phyloP scores from a whole-genome alignment of 2,329 filamentous ascomycete species.

The Fusarium miscanthi region DNA sequence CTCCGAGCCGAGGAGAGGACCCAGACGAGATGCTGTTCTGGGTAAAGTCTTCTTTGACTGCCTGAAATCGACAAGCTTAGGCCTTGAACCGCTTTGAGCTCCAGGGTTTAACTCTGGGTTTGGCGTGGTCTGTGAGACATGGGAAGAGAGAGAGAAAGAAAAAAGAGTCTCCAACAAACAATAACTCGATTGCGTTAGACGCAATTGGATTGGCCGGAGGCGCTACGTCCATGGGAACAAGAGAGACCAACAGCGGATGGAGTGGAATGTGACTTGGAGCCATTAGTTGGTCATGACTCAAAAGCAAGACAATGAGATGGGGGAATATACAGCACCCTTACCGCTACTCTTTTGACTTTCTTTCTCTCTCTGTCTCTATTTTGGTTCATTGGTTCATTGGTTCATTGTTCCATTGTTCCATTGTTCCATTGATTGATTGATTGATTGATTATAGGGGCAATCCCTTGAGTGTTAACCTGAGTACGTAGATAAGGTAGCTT shows the following conservation, averaged over 20 bases:
- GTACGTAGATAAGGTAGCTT: background rate
- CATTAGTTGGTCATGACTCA: slow-evolving; percentile 40
- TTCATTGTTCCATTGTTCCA: background rate
- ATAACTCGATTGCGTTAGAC: slow-evolving; percentile 22
- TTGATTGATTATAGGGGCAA: background rate
- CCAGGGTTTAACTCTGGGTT: slow-evolving; percentile 32
- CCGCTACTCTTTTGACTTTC: slow-evolving; percentile 2
- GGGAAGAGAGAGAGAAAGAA: background rate
- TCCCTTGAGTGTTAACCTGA: background rate
- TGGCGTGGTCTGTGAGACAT: slow-evolving; percentile 37
- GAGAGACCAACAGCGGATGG: slow-evolving; percentile 32
- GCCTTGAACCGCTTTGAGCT: slow-evolving; percentile 23
- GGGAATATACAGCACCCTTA: slow-evolving; percentile 8
- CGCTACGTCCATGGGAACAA: slow-evolving; percentile 28
- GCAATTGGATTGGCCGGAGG: slow-evolving; percentile 40
- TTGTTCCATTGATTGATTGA: background rate
- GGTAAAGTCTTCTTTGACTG: slow-evolving; percentile 39
- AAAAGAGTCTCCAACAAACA: background rate
- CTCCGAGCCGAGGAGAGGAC: background rate
- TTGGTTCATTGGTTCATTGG: background rate
- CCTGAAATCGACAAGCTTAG: background rate
- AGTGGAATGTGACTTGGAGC: slow-evolving; percentile 44
- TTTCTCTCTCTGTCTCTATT: background rate
- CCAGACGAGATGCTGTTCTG: slow-evolving; percentile 35
- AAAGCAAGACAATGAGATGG: slow-evolving; percentile 37